Conservation (phyloP, 2,329 filamentous ascomycete species). For the Aschersonia sp. region DNA sequence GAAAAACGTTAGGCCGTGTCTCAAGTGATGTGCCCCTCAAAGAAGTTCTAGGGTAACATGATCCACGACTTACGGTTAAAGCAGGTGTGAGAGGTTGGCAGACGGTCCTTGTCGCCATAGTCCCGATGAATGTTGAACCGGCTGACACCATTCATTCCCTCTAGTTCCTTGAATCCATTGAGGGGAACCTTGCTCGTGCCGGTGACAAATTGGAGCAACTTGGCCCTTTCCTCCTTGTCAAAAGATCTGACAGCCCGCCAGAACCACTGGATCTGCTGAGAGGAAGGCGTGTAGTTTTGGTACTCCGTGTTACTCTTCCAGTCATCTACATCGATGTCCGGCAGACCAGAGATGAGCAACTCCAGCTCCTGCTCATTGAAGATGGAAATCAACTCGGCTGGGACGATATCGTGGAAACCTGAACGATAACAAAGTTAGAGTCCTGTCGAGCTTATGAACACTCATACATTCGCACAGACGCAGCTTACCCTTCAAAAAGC, state of each 20-base stretch:
- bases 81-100: slow-evolving; percentile 94
- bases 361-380: slow-evolving; percentile 98
- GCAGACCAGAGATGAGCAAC: slow-evolving; percentile 86
- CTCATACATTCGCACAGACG: too few species aligned
- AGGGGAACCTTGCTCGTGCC: slow-evolving; percentile 96
- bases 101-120: slow-evolving; percentile 87
- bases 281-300: slow-evolving; percentile 90
- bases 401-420: slow-evolving; percentile 97
- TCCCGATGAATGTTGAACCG: slow-evolving; percentile 98
- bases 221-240: slow-evolving; percentile 96
- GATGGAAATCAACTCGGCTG: slow-evolving; percentile 83
- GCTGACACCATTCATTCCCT: slow-evolving; percentile 97
- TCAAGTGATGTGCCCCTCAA: slow-evolving; percentile 9
- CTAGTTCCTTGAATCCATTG: slow-evolving; percentile 96
- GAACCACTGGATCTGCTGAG: slow-evolving; percentile 98
- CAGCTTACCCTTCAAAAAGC: slow-evolving; percentile 66
- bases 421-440: neutral
- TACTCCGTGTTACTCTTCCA: slow-evolving; percentile 99
- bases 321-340: slow-evolving; percentile 94
- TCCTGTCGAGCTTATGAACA: too few species aligned
- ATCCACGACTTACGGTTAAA: slow-evolving; percentile 75
- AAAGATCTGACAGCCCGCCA: slow-evolving; percentile 95
- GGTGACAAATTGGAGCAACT: slow-evolving; percentile 93
- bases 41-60: too few species aligned
- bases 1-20: slow-evolving; percentile 1